Evolutionary conservation across 1,284 basidiomycete species (phyloP).

Genomic region (Ceratobasidium sp.): DNA sequence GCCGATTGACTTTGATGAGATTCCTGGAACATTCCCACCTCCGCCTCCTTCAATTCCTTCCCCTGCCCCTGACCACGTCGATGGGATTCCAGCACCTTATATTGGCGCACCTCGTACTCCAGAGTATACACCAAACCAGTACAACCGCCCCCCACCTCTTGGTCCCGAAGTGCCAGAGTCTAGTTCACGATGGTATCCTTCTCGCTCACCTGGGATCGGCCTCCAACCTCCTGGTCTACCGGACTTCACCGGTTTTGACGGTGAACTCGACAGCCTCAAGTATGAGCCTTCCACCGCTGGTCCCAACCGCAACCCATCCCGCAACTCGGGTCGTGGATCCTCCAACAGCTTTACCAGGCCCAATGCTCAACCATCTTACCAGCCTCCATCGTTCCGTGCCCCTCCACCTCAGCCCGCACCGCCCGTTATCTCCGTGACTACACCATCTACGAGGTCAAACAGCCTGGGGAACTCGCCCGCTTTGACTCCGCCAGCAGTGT

Average conservation of each 20-base stretch:
- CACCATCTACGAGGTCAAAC: neutral
- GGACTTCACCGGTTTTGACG: constrained; percentile 27
- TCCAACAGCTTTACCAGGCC: neutral
- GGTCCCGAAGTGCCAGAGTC: neutral
- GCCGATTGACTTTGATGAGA: constrained; percentile 28
- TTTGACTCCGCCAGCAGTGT: neutral
- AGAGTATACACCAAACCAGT: neutral
- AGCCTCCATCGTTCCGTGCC: neutral
- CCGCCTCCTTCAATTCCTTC: constrained; percentile 12
- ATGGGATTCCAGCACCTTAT: constrained; percentile 8
- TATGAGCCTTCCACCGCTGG: neutral
- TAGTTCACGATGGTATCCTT: constrained; percentile 15
- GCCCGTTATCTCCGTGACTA: constrained; percentile 12
- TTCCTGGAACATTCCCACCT: constrained; percentile 4
- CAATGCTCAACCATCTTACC: neutral
- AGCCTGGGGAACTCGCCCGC: constrained; percentile 22
- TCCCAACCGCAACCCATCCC: constrained; percentile 14
- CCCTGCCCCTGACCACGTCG: neutral
- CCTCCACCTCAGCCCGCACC: neutral
- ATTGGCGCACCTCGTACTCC: constrained; percentile 18
- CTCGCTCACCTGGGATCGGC: constrained; percentile 7
- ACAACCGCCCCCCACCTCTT: constrained; percentile 30
- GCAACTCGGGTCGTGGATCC: constrained; percentile 19
- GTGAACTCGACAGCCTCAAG: constrained; percentile 27
- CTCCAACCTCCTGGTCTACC: constrained; percentile 29